Evolutionary conservation across 441 rosid genomes (phyloP), one percentile per base, ranked within the genome.

Genomic region (Adansonia rubrostipa): DNA sequence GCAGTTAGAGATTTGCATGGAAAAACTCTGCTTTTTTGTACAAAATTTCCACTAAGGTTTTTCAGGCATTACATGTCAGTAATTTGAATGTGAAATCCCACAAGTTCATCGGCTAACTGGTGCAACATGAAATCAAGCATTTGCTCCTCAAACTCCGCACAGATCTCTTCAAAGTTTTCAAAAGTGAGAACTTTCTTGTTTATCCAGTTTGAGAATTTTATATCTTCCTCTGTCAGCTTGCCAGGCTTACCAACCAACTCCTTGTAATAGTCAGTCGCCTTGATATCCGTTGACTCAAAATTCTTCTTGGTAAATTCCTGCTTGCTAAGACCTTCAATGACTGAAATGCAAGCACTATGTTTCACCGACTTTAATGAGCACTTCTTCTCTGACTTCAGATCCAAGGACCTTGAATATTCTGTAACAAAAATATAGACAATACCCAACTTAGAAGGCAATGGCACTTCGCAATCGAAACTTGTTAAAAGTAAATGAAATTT

Each of bases 91-190:
- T 75, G 48, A 50, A 64, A 70, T 70, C 77, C 83, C n/a, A 28
- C 79, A 5, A 90, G 80, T 77, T 91, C 97, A 74, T 86, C 90
- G 44, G 89, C 88, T 11, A 82, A 57, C 81, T 92, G 87, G 58
- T 78, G 75, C 73, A 92, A 73, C 62, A 90, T 80, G 71, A 74
- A 71, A 74, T 87, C 93, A 51, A 93, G 85, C 73, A 93, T 88
- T 54, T 87, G 83, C 54, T 86, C 87, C 80, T 84, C 95, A 60
- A 92, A 73, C 40, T 84, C 89, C 20, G 66, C 67, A 69, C 88
- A 88, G 7, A 92, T 77, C 19, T 85, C 93, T 85, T 92, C 89
- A 61, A 71, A 82, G 80, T 80, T 83, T 67, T 76, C 85, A 58
- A 79, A 83, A 1, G 75, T 75, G 42, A 85, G 73, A 56, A 44